Evolutionary conservation across 2,329 filamentous ascomycete species (phyloP).

Genomic region (Thielaviopsis musarum): DNA sequence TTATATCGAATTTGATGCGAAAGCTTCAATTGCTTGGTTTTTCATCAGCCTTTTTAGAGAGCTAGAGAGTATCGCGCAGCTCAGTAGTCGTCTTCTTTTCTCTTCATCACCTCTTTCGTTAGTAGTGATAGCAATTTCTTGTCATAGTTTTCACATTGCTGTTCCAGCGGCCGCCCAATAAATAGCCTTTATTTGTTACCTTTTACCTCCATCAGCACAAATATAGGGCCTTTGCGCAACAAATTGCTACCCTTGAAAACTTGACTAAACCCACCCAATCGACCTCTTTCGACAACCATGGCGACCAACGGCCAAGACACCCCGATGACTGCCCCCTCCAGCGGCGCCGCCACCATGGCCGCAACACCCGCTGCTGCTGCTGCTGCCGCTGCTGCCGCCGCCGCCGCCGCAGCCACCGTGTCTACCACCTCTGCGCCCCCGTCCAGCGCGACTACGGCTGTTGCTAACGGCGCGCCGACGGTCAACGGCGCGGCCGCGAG

Average conservation of each 20-base stretch:
- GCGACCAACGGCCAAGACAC: neutral
- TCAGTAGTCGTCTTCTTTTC: neutral
- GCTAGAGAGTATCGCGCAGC: neutral
- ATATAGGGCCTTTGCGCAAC: neutral
- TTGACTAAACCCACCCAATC: neutral
- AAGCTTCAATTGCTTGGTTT: neutral
- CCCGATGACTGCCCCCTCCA: neutral
- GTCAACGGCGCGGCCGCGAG: slow-evolving; percentile 57
- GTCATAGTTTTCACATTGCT: neutral
- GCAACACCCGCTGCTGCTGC: neutral
- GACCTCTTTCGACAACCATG: neutral
- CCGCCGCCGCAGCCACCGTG: slow-evolving; percentile 19
- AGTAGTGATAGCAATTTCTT: neutral
- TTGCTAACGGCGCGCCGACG: slow-evolving; percentile 42
- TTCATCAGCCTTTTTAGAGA: neutral
- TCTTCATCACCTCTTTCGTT: neutral
- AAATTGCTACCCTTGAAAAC: neutral
- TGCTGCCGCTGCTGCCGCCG: slow-evolving; percentile 19
- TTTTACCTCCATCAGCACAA: neutral
- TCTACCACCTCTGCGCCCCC: slow-evolving; percentile 35
- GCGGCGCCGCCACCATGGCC: neutral
- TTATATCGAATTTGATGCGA: neutral
- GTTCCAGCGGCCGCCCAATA: neutral
- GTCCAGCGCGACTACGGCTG: slow-evolving; percentile 57
- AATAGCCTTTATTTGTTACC: neutral